These are phyloP conservation scores for Eucalyptus tenuipes DNA, from an alignment of 345 rosid genomes.

Conservation along the genomic window DNA sequence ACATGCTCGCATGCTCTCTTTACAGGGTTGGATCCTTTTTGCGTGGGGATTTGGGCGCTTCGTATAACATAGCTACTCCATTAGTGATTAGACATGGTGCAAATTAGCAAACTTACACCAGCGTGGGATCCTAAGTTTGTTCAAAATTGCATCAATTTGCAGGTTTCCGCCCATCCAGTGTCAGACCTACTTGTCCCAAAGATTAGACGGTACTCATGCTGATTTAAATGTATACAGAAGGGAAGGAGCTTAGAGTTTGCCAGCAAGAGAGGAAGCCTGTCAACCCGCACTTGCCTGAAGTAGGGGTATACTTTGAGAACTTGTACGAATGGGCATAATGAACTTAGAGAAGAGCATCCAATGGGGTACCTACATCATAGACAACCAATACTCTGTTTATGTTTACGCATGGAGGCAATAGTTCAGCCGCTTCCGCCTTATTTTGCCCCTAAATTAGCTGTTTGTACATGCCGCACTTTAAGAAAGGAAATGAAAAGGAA, in stretches of 20 bases:
- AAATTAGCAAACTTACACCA: not conserved
- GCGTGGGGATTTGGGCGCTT: not conserved
- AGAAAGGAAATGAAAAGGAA: not conserved
- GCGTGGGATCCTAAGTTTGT: not conserved
- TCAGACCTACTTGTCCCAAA: constrained; percentile 39
- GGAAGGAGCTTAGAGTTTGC: not conserved
- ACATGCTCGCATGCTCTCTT: not conserved
- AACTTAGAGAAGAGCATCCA: not conserved
- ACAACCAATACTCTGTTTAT: not conserved
- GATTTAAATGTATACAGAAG: not conserved
- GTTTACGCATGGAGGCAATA: not conserved
- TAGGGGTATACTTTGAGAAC: not conserved
- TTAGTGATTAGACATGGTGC: not conserved
- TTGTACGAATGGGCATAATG: not conserved
- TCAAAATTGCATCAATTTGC: not conserved
- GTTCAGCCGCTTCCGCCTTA: not conserved
- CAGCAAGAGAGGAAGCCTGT: not conserved
- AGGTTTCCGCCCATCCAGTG: constrained; percentile 42
- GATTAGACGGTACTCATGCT: constrained; percentile 29
- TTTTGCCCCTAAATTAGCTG: not conserved
- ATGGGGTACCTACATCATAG: not conserved
- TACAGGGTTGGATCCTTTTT: not conserved
- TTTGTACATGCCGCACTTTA: not conserved
- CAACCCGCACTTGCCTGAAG: not conserved
- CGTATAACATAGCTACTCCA: not conserved